Evolutionary conservation across 2,329 filamentous ascomycete genomes (phyloP).

Genomic region (Nectriaceae sp.): DNA sequence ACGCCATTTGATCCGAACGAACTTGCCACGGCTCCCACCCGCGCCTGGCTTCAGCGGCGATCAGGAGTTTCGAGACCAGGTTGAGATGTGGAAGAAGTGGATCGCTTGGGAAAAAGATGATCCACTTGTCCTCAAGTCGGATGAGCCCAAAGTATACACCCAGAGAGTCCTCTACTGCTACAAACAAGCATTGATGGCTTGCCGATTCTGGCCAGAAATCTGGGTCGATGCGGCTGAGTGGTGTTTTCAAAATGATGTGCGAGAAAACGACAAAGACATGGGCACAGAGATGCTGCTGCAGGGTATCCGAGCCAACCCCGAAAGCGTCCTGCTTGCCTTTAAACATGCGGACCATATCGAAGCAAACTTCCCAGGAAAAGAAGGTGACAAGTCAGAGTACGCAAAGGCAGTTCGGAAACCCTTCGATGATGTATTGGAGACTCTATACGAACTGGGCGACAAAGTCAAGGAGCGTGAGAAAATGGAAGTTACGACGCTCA

Average conservation of each 20-base stretch:
- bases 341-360: constrained; percentile 89
- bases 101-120: constrained; percentile 95
- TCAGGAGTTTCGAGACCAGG: constrained; percentile 79
- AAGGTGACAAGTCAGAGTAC: constrained; percentile 76
- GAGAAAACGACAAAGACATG: constrained; percentile 57
- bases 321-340: constrained; percentile 87
- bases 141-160: constrained; percentile 75
- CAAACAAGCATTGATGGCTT: constrained; percentile 88
- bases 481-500: constrained; percentile 57
- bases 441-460: constrained; percentile 83
- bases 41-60: constrained; percentile 85
- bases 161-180: constrained; percentile 86
- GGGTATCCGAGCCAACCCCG: constrained; percentile 86
- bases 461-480: constrained; percentile 67
- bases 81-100: constrained; percentile 91
- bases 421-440: constrained; percentile 79
- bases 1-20: constrained; percentile 72
- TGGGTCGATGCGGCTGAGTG: constrained; percentile 96
- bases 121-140: constrained; percentile 79
- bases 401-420: constrained; percentile 79
- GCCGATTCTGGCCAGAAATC: constrained; percentile 92
- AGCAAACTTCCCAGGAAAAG: constrained; percentile 72
- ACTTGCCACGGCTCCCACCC: constrained; percentile 79
- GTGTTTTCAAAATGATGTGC: constrained; percentile 77
- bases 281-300: constrained; percentile 79